Evolutionary conservation across 2,329 filamentous ascomycete species (phyloP).

Genomic region (Neopestalotiopsis rosae): DNA sequence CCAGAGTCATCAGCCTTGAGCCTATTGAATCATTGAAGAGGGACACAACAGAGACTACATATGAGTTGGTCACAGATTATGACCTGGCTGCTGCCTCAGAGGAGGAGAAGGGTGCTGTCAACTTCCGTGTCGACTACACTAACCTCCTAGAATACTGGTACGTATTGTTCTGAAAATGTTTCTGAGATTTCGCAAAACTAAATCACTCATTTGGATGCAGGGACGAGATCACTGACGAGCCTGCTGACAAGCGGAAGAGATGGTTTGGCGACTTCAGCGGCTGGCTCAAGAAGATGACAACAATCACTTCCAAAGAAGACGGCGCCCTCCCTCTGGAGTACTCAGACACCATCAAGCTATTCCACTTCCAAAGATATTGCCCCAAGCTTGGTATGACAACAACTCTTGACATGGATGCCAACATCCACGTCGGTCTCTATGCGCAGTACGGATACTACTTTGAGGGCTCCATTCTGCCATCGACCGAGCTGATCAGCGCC

Average conservation of each 20-base stretch:
- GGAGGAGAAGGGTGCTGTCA: conserved; percentile 5
- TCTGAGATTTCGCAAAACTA: not conserved
- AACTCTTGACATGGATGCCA: conserved; percentile 4
- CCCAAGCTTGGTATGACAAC: not conserved
- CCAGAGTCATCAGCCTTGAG: conserved; percentile 5
- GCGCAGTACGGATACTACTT: conserved; percentile 8
- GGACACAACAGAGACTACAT: not conserved
- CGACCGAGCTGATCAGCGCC: conserved; percentile 3
- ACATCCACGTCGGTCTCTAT: conserved; percentile 1
- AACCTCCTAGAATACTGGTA: conserved; percentile 4
- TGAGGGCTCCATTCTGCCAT: not conserved
- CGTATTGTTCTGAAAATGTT: not conserved
- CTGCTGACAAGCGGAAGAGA: not conserved
- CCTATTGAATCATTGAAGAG: conserved; percentile 1
- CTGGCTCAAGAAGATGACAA: conserved; percentile 11
- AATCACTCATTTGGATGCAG: not conserved
- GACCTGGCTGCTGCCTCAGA: not conserved
- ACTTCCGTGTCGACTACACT: conserved; percentile 6
- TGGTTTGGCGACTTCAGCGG: conserved; percentile 3
- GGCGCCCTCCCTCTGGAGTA: not conserved
- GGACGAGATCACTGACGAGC: conserved; percentile 4
- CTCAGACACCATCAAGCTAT: conserved; percentile 3
- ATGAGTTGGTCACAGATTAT: not conserved
- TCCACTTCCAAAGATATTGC: not conserved
- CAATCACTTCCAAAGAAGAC: not conserved